These are phyloP conservation scores for Flaveria bidentis DNA, from an alignment of 129 eudicot species.

Conservation along the genomic window DNA sequence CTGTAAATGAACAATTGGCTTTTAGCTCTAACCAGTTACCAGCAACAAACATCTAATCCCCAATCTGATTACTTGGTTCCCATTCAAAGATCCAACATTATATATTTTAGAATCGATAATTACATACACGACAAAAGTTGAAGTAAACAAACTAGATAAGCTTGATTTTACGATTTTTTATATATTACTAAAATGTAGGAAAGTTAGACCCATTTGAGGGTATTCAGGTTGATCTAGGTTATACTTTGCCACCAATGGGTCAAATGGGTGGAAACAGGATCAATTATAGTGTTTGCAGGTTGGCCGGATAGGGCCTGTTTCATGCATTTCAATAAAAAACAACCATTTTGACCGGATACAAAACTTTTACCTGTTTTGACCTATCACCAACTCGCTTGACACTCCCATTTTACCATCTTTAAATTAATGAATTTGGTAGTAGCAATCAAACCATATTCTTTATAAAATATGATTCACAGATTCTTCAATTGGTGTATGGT, in stretches of 20 bases:
- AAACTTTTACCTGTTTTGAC: background rate
- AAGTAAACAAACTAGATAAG: background rate
- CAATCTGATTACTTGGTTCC: background rate
- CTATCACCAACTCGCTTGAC: background rate
- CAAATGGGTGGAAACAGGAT: background rate
- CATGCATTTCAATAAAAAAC: no score
- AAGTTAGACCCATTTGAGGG: background rate
- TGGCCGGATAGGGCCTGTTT: no score
- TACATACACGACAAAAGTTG: background rate
- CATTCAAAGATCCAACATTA: background rate
- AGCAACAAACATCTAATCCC: background rate
- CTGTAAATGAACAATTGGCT: constrained; percentile 48
- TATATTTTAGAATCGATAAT: background rate
- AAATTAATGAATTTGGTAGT: background rate
- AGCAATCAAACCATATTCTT: background rate
- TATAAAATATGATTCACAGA: background rate
- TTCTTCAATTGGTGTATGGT: background rate
- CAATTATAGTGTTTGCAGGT: no score
- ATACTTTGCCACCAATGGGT: background rate
- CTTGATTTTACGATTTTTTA: background rate
- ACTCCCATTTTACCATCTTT: background rate
- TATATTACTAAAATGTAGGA: background rate
- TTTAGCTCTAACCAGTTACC: background rate
- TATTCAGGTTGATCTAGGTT: background rate
- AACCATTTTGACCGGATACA: background rate